A percentile compares a stretch with the other conserved stretches of the same genome.
Evolutionary conservation across 257 asterid genomes (phyloP).

Genomic region (Leonotis leonurus): DNA sequence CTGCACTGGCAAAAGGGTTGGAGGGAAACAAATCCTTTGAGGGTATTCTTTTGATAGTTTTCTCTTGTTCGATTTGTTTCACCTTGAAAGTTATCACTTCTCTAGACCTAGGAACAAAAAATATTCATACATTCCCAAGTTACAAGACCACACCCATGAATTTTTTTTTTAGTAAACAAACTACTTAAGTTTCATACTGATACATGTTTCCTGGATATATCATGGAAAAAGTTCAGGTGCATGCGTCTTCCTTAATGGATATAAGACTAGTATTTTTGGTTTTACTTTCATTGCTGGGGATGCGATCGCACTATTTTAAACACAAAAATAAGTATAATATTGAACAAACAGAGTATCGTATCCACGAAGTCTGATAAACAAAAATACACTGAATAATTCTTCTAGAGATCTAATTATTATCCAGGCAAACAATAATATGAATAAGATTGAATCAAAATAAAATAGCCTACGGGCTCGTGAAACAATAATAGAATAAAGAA

Average conservation of each 20-base stretch:
- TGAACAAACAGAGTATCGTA: too few species aligned
- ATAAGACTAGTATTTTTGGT: not conserved
- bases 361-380: too few species aligned
- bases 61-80: not conserved
- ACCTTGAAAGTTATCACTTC: not conserved
- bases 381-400: too few species aligned
- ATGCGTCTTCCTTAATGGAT: not conserved
- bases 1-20: constrained; percentile 86
- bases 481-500: too few species aligned
- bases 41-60: constrained; percentile 40
- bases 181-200: not conserved
- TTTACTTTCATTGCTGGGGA: not conserved
- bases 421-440: too few species aligned
- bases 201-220: not conserved
- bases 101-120: not conserved
- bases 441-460: too few species aligned
- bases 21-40: constrained; percentile 81
- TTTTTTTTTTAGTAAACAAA: not conserved
- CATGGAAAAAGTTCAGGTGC: not conserved
- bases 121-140: not conserved
- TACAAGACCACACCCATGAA: not conserved
- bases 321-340: too few species aligned
- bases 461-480: too few species aligned
- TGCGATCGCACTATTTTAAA: too few species aligned
- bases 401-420: too few species aligned